These are phyloP conservation scores for Gliomastix tumulicola DNA, from an alignment of 2,329 filamentous ascomycete species.

Conservation along the genomic window DNA sequence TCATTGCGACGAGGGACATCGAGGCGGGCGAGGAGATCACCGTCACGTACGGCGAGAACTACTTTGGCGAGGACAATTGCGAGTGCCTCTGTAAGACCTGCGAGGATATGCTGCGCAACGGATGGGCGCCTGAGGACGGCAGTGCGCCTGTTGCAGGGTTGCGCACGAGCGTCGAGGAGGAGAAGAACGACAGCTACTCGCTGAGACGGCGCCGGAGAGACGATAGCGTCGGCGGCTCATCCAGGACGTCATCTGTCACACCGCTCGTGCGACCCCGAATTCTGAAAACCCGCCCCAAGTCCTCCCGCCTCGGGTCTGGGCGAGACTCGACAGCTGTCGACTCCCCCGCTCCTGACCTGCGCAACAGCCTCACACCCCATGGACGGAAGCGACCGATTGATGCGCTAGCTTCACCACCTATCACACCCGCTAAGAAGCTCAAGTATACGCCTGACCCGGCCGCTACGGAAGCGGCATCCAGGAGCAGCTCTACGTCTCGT, in stretches of 20 bases:
- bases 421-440: conserved; percentile 45
- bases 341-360: conserved; percentile 17
- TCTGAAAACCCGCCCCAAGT: conserved; percentile 27
- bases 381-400: conserved; percentile 32
- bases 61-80: conserved; percentile 91
- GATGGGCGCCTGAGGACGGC: conserved; percentile 61
- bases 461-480: conserved; percentile 14
- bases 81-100: conserved; percentile 91
- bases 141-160: conserved; percentile 35
- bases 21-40: conserved; percentile 90
- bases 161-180: conserved; percentile 48
- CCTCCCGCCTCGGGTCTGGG: conserved; percentile 19
- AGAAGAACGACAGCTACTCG: conserved; percentile 41
- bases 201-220: conserved; percentile 47
- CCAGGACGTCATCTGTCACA: conserved; percentile 49
- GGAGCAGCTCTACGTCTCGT: conserved; percentile 2
- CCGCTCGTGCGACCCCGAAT: conserved; percentile 48
- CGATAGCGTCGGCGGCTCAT: conserved; percentile 40
- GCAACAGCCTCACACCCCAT: too few relatives aligned
- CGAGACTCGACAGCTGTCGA: conserved; percentile 22
- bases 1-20: conserved; percentile 78
- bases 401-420: conserved; percentile 43
- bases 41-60: conserved; percentile 90
- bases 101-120: conserved; percentile 68
- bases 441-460: conserved; percentile 24